Evolutionary conservation across 1,284 basidiomycete species (phyloP), one percentile per base, ranked within the genome.

Genomic region (Apiotrichum akiyoshidainum): DNA sequence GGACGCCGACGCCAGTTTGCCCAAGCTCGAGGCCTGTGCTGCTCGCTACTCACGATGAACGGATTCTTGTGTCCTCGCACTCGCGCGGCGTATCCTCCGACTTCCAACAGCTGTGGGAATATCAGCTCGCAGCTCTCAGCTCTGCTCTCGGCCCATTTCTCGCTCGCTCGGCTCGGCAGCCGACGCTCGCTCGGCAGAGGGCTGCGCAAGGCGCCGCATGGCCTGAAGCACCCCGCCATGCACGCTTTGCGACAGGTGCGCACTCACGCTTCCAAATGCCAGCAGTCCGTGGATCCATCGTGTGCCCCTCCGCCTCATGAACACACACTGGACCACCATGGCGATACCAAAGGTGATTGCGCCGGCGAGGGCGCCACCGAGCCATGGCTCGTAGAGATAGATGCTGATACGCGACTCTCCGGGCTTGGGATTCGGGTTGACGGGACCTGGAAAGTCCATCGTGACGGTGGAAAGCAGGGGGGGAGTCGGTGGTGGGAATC

Each of bases 381-480:
- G 50, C 21, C 68, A 70, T 2, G 78, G 78, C 3, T 64, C 57
- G 64, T 77, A 79, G 45, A 75, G 74, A 54, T 75, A 78, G 63
- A 78, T 74, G 22, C 67, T 66, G 60, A 79, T 70, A 16, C 49
- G 21, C 6, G 76, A 66, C 59, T 77, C 74, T 22, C 71, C 74
- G 21, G 61, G 56, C 17, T 53, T 49, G 10, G 51, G 57, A 51
- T 54, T 49, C 5, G 71, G 68, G 47, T 74, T 68, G 61, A 65
- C 64, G 1, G 77, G 75, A 13, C 73, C 74, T n/a, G 58, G 54
- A 59, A 73, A 75, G 31, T 47, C 46, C 35, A 49, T 46, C n/a
- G 17, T 19, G 46, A 12, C 8, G 6, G n/a, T 35, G 8, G 12
- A 9, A 11, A 41, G 8, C 11, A 26, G 26, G 26, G 26, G 26